Conservation (phyloP, 345 rosid genomes). For the Erodium maritimum region DNA sequence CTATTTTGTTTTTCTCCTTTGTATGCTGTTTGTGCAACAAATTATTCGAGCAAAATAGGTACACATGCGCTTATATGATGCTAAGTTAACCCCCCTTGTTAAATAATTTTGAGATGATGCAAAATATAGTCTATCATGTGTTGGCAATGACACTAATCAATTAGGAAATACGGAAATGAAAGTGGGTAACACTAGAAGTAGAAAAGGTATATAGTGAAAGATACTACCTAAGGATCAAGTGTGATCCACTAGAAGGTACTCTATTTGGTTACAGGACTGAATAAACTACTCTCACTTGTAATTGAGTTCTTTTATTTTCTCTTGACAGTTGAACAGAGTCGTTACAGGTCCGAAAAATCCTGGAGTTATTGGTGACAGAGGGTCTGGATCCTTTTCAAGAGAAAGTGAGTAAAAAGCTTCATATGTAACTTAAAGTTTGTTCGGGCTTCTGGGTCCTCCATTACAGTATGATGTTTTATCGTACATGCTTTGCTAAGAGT, state of each 20-base stretch:
- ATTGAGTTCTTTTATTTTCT: neutral
- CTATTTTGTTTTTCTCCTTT: no score
- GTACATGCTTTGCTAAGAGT: no score
- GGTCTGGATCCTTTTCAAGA: neutral
- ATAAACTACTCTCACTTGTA: no score
- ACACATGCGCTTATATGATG: neutral
- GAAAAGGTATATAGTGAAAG: no score
- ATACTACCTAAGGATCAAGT: neutral
- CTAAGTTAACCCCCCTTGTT: neutral
- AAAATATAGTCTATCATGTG: neutral
- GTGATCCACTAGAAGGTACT: neutral
- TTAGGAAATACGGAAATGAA: neutral
- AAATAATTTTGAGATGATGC: neutral
- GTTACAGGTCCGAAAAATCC: neutral
- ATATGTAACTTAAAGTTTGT: no score
- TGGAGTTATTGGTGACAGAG: neutral
- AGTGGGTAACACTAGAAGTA: neutral
- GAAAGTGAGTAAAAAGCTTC: neutral
- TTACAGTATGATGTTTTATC: no score
- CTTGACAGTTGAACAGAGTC: neutral
- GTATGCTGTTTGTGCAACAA: neutral
- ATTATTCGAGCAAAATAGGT: neutral
- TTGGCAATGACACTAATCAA: neutral
- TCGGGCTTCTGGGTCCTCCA: no score
- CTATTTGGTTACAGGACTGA: neutral